Evolutionary conservation across 2,329 filamentous ascomycete species (phyloP).

Genomic region (Claviceps sp.): DNA sequence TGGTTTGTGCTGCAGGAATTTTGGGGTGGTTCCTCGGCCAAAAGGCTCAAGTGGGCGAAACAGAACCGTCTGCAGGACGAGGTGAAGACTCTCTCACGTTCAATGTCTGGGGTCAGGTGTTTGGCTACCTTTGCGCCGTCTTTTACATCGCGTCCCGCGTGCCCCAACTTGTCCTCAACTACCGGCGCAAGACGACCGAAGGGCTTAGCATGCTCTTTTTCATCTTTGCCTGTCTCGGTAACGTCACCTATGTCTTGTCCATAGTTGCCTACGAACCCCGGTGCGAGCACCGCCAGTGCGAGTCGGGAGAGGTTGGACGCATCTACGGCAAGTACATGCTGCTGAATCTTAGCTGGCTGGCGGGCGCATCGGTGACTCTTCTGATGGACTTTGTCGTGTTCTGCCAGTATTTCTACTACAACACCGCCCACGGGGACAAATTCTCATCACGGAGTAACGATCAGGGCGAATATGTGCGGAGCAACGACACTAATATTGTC

Average conservation of each 20-base stretch:
- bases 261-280: constrained; percentile 81
- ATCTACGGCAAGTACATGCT: constrained; percentile 74
- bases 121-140: constrained; percentile 81
- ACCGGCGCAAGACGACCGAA: constrained; percentile 81
- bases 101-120: constrained; percentile 71
- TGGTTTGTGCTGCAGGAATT: constrained; percentile 74
- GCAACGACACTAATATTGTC: constrained; percentile 14
- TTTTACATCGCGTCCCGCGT: constrained; percentile 83
- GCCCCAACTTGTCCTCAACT: constrained; percentile 86
- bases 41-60: constrained; percentile 23
- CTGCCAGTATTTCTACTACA: constrained; percentile 81
- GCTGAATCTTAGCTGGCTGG: constrained; percentile 81
- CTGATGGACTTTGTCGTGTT: constrained; percentile 79
- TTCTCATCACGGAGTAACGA: constrained; percentile 11
- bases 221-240: constrained; percentile 89
- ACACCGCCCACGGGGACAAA: constrained; percentile 18
- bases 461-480: constrained; percentile 2
- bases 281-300: constrained; percentile 45
- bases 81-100: constrained; percentile 45
- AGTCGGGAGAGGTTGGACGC: constrained; percentile 45
- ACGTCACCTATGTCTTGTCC: constrained; percentile 81
- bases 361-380: constrained; percentile 79
- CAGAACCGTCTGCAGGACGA: constrained; percentile 21
- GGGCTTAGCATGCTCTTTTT: constrained; percentile 93
- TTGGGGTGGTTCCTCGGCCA: constrained; percentile 67